These are phyloP conservation scores for Sarocladium kiliense DNA, from an alignment of 2,329 filamentous ascomycete genomes.

Conservation along the genomic window DNA sequence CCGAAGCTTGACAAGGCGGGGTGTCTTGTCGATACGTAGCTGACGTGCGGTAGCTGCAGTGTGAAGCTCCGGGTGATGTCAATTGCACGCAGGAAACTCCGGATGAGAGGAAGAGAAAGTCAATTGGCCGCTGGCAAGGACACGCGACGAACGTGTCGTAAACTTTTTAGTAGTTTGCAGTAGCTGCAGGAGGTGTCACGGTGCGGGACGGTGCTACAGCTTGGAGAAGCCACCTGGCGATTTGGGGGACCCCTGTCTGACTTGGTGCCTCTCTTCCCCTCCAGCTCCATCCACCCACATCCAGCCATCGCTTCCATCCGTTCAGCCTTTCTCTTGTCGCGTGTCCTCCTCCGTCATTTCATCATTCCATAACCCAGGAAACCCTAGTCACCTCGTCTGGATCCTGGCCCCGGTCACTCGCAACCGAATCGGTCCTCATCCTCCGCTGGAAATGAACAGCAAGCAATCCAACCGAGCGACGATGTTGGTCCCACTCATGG, in stretches of 20 bases:
- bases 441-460: conserved; percentile 5
- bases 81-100: background rate
- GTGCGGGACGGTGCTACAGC: background rate
- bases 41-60: background rate
- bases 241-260: conserved; percentile 3
- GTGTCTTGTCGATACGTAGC: background rate
- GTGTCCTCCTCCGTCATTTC: background rate
- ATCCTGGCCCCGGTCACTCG: background rate
- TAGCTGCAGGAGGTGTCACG: conserved; percentile 1
- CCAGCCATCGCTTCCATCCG: background rate
- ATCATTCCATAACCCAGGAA: background rate
- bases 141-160: background rate
- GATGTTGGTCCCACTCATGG: background rate
- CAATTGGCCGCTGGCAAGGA: background rate
- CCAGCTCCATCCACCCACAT: background rate
- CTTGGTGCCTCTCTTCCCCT: background rate
- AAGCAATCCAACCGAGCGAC: background rate
- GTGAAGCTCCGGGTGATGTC: background rate
- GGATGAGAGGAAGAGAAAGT: background rate
- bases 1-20: background rate
- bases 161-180: background rate
- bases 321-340: background rate
- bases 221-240: conserved; percentile 7
- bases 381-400: background rate
- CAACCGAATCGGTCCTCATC: background rate